phyloP scores from a whole-genome alignment of 2,329 filamentous ascomycete species.

The Arthrobotrys sphaeroides region DNA sequence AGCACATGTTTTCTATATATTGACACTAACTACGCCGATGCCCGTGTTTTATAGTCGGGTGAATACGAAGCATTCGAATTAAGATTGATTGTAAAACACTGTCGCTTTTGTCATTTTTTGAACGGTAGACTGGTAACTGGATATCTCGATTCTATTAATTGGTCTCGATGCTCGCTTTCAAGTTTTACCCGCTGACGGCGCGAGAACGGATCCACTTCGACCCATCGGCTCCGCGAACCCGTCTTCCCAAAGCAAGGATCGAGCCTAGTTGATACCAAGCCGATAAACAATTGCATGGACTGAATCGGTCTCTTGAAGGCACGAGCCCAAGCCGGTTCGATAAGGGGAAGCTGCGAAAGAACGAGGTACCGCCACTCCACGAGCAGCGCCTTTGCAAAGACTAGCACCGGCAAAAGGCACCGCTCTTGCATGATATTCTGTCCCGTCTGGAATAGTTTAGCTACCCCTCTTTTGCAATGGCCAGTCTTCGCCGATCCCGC shows the following conservation, averaged over 20 bases:
- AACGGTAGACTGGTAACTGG: background rate
- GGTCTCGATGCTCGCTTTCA: background rate
- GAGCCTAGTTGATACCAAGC: background rate
- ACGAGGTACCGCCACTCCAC: background rate
- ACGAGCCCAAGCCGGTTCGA: background rate
- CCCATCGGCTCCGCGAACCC: background rate
- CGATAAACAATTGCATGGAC: background rate
- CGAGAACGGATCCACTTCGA: background rate
- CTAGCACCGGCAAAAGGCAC: background rate
- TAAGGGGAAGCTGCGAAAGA: background rate
- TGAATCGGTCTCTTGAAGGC: background rate
- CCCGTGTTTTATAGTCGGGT: no score
- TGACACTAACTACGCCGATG: no score
- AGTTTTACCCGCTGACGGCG: background rate
- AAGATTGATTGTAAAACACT: no score
- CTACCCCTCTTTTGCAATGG: slow-evolving; percentile 52
- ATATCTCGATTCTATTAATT: background rate
- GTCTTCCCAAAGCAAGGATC: background rate
- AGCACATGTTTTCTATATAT: background rate
- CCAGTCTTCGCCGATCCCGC: slow-evolving; percentile 24
- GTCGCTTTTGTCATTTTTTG: no score
- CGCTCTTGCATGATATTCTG: background rate
- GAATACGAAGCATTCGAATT: no score
- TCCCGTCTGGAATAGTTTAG: slow-evolving; percentile 2
- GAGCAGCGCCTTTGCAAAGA: background rate